A percentile compares a stretch with the other conserved stretches of the same genome.
These are phyloP conservation scores for Sporothrix globosa DNA, from an alignment of 2,329 filamentous ascomycete genomes.

Conservation along the genomic window DNA sequence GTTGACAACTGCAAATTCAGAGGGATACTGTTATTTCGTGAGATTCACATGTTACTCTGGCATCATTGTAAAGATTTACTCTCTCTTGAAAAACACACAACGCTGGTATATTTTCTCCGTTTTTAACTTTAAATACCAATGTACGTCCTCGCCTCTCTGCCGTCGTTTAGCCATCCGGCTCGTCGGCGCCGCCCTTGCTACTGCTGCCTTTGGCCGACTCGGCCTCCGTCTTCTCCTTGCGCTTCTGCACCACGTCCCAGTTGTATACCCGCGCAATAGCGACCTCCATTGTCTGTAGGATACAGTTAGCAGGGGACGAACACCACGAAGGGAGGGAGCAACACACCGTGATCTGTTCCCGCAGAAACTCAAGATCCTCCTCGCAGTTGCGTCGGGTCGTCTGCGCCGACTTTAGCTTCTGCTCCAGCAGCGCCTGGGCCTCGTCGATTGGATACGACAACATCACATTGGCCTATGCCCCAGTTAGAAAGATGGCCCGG, in stretches of 20 bases:
- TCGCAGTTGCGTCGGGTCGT: constrained; percentile 84
- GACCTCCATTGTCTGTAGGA: constrained; percentile 85
- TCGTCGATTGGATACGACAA: constrained; percentile 89
- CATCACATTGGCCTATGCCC: constrained; percentile 86
- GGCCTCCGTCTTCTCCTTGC: constrained; percentile 79
- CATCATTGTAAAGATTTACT: too few relatives aligned
- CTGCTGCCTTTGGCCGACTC: constrained; percentile 48
- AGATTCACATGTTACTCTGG: background rate
- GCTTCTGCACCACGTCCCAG: constrained; percentile 95
- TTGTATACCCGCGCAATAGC: constrained; percentile 98
- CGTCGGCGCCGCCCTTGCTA: constrained; percentile 44
- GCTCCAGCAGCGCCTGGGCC: constrained; percentile 75
- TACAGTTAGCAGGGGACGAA: constrained; percentile 5
- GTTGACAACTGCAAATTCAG: background rate
- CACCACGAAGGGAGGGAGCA: background rate
- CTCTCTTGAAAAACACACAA: background rate
- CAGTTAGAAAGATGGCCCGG: background rate
- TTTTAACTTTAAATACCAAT: constrained; percentile 1
- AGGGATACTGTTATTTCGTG: constrained; percentile 8
- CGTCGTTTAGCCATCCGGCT: constrained; percentile 40
- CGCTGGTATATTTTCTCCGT: constrained; percentile 1
- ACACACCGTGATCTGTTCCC: constrained; percentile 91
- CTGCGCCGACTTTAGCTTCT: constrained; percentile 79
- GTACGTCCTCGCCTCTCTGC: background rate
- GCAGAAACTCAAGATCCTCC: constrained; percentile 92